Percentiles rank a stretch among this genome's conserved stretches.
Conservation (phyloP, 306 rosid species). For the Dalbergia oliveri region DNA sequence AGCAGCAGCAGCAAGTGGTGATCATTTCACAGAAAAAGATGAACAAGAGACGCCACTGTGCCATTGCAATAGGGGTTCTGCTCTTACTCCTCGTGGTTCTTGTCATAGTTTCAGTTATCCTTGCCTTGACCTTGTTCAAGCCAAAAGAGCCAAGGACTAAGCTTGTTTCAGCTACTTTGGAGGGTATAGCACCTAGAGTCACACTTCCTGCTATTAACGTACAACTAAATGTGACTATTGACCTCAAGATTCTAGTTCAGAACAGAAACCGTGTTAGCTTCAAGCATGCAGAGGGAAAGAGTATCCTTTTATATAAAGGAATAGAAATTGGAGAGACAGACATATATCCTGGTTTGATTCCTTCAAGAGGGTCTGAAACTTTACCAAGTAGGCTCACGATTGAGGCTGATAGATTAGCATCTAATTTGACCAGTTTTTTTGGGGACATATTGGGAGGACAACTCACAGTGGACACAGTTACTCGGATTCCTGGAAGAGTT, state of each 20-base stretch:
- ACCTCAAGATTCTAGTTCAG: slow-evolving; percentile 53
- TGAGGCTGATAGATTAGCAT: slow-evolving; percentile 53
- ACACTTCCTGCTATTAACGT: slow-evolving; percentile 56
- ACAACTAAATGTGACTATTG: slow-evolving; percentile 62
- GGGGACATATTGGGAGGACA: slow-evolving; percentile 58
- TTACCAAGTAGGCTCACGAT: slow-evolving; percentile 57
- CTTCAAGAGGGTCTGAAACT: slow-evolving; percentile 54
- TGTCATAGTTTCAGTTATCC: slow-evolving; percentile 45
- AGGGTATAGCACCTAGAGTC: slow-evolving; percentile 61
- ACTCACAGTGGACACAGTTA: slow-evolving; percentile 44
- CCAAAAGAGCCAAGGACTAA: slow-evolving; percentile 54
- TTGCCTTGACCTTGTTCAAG: slow-evolving; percentile 68
- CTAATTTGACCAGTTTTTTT: slow-evolving; percentile 46
- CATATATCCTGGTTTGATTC: slow-evolving; percentile 57
- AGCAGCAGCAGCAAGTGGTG: slow-evolving; percentile 27
- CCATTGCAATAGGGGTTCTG: slow-evolving; percentile 29
- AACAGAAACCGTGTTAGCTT: slow-evolving; percentile 67
- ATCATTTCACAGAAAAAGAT: slow-evolving; percentile 38
- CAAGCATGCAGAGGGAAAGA: slow-evolving; percentile 62
- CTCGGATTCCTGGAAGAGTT: slow-evolving; percentile 65
- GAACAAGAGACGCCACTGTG: slow-evolving; percentile 40
- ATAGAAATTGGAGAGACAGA: slow-evolving; percentile 65
- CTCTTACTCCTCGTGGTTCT: slow-evolving; percentile 45
- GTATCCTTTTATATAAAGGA: slow-evolving; percentile 51
- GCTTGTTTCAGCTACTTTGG: slow-evolving; percentile 55